A percentile compares a stretch with the other conserved stretches of the same genome.
These are phyloP conservation scores for Babjeviella inositovora DNA, from an alignment of 805 yeast genomes.

Conservation along the genomic window DNA sequence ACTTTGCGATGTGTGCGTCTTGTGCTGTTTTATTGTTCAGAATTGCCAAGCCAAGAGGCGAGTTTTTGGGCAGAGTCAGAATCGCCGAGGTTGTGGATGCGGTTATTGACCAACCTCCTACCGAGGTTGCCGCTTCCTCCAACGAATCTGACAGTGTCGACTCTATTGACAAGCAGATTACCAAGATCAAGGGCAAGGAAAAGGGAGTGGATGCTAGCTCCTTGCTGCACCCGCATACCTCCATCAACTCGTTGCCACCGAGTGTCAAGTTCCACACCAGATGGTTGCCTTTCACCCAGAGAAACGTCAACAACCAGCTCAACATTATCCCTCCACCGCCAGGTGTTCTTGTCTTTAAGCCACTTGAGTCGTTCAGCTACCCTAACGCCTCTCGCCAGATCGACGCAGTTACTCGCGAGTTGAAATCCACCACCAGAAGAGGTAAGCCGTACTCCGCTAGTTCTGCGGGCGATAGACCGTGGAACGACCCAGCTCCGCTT, in stretches of 20 bases:
- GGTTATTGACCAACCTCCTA: conserved; percentile 11
- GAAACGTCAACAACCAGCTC: conserved; percentile 35
- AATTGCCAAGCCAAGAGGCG: conserved; percentile 67
- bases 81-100: conserved; percentile 64
- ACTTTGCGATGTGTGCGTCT: conserved; percentile 80
- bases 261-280: conserved; percentile 30
- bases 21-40: conserved; percentile 59
- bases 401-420: conserved; percentile 54
- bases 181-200: conserved; percentile 3
- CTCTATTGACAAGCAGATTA: conserved; percentile 8
- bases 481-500: conserved; percentile 79
- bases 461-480: conserved; percentile 53
- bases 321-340: conserved; percentile 69
- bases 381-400: conserved; percentile 65
- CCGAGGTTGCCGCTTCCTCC: conserved; percentile 5
- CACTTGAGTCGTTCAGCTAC: conserved; percentile 69
- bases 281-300: conserved; percentile 52
- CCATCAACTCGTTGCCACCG: conserved; percentile 13
- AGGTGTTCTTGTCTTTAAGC: conserved; percentile 76
- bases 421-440: conserved; percentile 41
- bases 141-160: conserved; percentile 1
- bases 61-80: conserved; percentile 65
- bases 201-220: too few species aligned
- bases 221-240: too few species aligned
- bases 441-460: conserved; percentile 26